Conservation (phyloP, 106 monocot species). For the Narthecium ossifragum region DNA sequence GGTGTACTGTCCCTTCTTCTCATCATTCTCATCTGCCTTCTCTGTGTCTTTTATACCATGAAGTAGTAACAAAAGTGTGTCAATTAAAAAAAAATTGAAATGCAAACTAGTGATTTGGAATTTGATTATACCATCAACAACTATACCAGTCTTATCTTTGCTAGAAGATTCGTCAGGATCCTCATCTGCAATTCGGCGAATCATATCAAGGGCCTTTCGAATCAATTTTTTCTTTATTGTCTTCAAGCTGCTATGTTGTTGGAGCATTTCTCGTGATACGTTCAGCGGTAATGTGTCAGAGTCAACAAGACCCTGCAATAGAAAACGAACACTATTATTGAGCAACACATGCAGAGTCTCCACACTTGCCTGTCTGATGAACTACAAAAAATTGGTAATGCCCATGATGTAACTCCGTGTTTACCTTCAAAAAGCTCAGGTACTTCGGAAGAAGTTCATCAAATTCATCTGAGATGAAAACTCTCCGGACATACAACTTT, state of each 20-base stretch:
- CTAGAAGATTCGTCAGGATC: constrained; percentile 80
- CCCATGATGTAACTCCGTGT: neutral
- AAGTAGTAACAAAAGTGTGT: too few relatives aligned
- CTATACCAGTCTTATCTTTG: constrained; percentile 62
- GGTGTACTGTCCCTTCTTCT: constrained; percentile 85
- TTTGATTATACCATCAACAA: too few relatives aligned
- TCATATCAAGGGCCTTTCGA: constrained; percentile 98
- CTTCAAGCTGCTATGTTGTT: constrained; percentile 92
- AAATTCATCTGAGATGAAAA: constrained; percentile 98
- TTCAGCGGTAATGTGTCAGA: constrained; percentile 95
- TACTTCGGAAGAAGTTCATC: constrained; percentile 97
- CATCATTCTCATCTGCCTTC: constrained; percentile 45
- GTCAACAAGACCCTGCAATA: constrained; percentile 84
- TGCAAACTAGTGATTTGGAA: too few relatives aligned
- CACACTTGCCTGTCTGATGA: neutral
- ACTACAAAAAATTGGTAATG: too few relatives aligned
- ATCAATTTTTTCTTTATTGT: constrained; percentile 98
- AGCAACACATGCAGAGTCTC: neutral
- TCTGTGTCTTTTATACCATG: constrained; percentile 30
- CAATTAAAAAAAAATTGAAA: too few relatives aligned
- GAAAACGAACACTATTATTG: neutral
- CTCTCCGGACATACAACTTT: constrained; percentile 93
- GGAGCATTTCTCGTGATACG: constrained; percentile 97
- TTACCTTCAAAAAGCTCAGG: constrained; percentile 89
- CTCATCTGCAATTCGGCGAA: constrained; percentile 84